Evolutionary conservation across 2,329 filamentous ascomycete genomes (phyloP), one percentile per base, ranked within the genome.

Genomic region (Sphaerulina populicola): DNA sequence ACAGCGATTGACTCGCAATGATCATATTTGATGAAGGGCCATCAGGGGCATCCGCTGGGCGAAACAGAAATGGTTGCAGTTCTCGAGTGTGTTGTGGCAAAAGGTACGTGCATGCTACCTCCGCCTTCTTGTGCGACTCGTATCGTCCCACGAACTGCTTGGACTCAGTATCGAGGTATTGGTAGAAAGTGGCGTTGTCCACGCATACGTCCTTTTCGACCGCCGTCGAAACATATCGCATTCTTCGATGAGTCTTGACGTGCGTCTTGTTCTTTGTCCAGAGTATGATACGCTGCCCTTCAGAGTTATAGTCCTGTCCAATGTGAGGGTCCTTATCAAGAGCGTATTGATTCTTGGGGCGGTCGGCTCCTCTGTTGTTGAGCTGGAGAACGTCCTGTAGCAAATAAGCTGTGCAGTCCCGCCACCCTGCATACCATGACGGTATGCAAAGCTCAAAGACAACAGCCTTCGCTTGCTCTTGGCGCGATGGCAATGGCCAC

Each of bases 361-460:
- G 15, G 7, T 10, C 14, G n/a, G 7, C 10, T 6, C 29, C 37
- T 9, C 14, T 30, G 9, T 30, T 40, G 6, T 23, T 29, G 10
- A 39, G 35, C 11, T 29, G 15, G 6, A 63, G 46, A 1, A 63
- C 57, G 6, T 59, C 40, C 6, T 44, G 43, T 6, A 53, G 30
- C 38, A 62, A 4, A 39, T 42, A 57, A 10, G 42, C 9, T 1
- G 44, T 38, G 4, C 69, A 65, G 49, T 79, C 71, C 8, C 80
- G 70, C 60, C 81, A 83, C 0, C 64, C 61, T 2, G 66, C 64
- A 18, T 80, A 72, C 3, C 65, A 65, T 2, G 57, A 30, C 0
- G 79, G 79, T 15, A 69, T 67, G 0, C 47, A 51, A 0, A 82
- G 63, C 54, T 82, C 79, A 45, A 82, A 79, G 0, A 81, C 54